Percentiles rank a stretch among this genome's conserved stretches.
These are phyloP conservation scores for Symbiodinium natans DNA, from an alignment of 73 alveolate genomes.

Conservation along the genomic window DNA sequence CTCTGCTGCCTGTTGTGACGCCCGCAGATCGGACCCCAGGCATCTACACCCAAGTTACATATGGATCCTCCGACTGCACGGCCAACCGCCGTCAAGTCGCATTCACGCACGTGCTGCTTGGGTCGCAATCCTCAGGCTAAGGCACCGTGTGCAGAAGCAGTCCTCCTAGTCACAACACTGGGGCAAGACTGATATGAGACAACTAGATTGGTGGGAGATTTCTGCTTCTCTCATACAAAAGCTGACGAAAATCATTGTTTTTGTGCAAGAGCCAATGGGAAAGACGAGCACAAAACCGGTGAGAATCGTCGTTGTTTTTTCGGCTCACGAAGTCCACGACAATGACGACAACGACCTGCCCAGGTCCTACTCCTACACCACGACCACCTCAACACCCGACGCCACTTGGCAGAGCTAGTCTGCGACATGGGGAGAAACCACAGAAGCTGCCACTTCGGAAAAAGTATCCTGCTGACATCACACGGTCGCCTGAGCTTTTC, in stretches of 20 bases:
- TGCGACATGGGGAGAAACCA: background rate
- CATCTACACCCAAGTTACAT: background rate
- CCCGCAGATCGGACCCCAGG: background rate
- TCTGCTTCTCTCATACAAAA: background rate
- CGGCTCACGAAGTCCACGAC: too few relatives aligned
- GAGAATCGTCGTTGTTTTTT: background rate
- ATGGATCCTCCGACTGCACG: background rate
- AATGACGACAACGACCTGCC: background rate
- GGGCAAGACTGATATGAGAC: background rate
- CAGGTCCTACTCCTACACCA: background rate
- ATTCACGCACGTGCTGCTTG: conserved; percentile 7
- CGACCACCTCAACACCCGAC: background rate
- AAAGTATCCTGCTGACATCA: background rate
- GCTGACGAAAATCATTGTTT: background rate
- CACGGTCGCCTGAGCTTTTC: background rate
- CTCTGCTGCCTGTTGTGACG: background rate
- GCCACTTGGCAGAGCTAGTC: background rate
- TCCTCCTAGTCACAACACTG: background rate
- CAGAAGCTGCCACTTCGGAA: background rate
- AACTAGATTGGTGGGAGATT: background rate
- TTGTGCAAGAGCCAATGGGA: background rate
- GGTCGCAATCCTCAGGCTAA: background rate
- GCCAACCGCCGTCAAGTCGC: background rate
- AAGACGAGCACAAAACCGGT: background rate
- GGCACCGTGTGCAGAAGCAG: background rate